phyloP scores from a whole-genome alignment of 352 stramenopile species.

The Phytopythium boreale region DNA sequence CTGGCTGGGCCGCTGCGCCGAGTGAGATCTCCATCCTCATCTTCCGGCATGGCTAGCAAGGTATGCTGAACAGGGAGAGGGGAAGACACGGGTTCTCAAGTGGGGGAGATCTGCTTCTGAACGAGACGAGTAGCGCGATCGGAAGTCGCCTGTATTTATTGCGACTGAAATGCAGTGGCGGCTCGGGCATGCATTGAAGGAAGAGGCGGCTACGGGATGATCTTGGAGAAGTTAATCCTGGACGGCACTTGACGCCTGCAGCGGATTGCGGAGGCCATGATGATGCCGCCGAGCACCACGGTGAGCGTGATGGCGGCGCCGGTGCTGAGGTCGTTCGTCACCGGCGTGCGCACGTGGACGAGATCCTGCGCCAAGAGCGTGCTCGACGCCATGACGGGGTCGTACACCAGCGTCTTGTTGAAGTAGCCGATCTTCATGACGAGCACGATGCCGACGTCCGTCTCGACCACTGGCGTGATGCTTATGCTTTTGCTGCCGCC shows the following conservation, averaged over 20 bases:
- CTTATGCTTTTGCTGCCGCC: neutral
- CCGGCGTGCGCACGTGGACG: neutral
- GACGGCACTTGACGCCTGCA: neutral
- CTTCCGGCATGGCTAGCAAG: no score
- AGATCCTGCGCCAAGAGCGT: slow-evolving; percentile 3
- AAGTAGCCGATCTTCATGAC: neutral
- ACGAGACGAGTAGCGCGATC: no score
- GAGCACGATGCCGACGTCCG: neutral
- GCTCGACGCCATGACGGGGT: slow-evolving; percentile 9
- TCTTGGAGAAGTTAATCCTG: neutral
- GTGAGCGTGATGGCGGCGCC: neutral
- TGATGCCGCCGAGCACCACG: neutral
- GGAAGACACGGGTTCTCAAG: no score
- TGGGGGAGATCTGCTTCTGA: no score
- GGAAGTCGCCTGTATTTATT: no score
- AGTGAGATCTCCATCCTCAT: no score
- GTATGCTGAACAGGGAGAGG: no score
- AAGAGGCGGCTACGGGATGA: neutral
- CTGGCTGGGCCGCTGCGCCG: no score
- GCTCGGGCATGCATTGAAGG: no score
- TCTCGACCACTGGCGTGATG: neutral
- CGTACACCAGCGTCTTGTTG: neutral
- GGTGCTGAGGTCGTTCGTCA: neutral
- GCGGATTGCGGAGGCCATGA: neutral
- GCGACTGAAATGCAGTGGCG: no score